Percentiles rank a stretch among this genome's conserved stretches.
These are phyloP conservation scores for Ogataea sp. DNA, from an alignment of 805 yeast species.

Conservation along the genomic window DNA sequence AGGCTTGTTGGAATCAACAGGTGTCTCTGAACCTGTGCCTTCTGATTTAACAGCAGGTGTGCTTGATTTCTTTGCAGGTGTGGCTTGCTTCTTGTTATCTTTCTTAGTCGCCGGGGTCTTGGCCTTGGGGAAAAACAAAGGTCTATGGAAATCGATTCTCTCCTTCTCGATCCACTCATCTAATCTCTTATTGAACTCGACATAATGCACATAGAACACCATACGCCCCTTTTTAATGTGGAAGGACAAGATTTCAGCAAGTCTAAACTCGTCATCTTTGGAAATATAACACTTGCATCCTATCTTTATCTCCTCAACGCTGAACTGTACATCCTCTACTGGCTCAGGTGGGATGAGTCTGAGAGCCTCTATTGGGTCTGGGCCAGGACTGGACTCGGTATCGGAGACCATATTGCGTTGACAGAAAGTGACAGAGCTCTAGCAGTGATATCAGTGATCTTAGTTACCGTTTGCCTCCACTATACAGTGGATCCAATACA, in stretches of 20 bases:
- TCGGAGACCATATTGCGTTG: conserved; percentile 23
- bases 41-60: conserved; percentile 14
- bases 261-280: conserved; percentile 72
- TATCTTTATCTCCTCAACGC: conserved; percentile 43
- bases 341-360: conserved; percentile 25
- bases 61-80: conserved; percentile 9
- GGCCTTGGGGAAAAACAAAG: conserved; percentile 65
- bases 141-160: conserved; percentile 63
- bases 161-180: conserved; percentile 88
- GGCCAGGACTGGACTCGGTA: conserved; percentile 14
- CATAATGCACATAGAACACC: conserved; percentile 88
- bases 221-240: conserved; percentile 69
- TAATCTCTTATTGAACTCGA: conserved; percentile 88
- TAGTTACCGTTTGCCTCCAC: too few relatives aligned
- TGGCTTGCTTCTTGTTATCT: conserved; percentile 23
- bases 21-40: too few relatives aligned
- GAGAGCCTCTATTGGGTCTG: conserved; percentile 21
- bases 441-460: too few relatives aligned
- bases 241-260: conserved; percentile 79
- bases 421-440: background rate
- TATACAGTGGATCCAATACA: too few relatives aligned
- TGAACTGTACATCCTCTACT: conserved; percentile 18
- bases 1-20: too few relatives aligned
- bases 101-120: conserved; percentile 41
- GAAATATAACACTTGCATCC: conserved; percentile 80